Conservation (phyloP, 2,329 filamentous ascomycete species). For the Stemphylium beticola region DNA sequence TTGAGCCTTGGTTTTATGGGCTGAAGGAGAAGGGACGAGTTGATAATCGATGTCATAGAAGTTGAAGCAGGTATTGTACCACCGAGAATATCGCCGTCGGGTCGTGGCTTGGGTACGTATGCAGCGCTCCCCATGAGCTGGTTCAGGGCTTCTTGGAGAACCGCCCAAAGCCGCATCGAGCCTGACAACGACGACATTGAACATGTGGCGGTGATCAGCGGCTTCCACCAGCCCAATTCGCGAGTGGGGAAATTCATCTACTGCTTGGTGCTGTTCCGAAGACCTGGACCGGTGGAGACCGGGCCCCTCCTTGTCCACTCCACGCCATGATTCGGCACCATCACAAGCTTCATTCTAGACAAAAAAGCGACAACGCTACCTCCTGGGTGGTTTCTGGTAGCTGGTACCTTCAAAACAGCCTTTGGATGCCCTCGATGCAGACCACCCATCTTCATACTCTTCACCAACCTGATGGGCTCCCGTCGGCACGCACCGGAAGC, state of each 20-base stretch:
- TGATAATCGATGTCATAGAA: neutral
- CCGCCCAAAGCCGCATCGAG: neutral
- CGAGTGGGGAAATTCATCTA: constrained; percentile 11
- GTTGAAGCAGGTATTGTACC: neutral
- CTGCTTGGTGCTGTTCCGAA: constrained; percentile 21
- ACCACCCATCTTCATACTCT: neutral
- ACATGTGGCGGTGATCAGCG: constrained; percentile 4
- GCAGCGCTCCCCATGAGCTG: constrained; percentile 9
- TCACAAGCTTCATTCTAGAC: neutral
- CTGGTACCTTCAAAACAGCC: neutral
- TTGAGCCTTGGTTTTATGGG: neutral
- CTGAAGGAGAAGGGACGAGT: neutral
- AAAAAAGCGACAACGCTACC: no score
- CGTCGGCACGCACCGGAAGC: neutral
- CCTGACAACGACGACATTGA: constrained; percentile 1
- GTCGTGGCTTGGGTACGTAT: constrained; percentile 3
- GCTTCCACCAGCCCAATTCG: constrained; percentile 14
- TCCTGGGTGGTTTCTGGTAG: no score
- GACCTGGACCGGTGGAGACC: constrained; percentile 27
- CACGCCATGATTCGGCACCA: constrained; percentile 23
- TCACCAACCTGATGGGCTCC: constrained; percentile 2
- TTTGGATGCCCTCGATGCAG: neutral
- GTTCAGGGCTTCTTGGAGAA: neutral
- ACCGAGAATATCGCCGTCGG: constrained; percentile 4
- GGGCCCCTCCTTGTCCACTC: constrained; percentile 25